Base-by-base conservation (phyloP, 331 rosid species). In the Prunus yedoensis region DNA sequence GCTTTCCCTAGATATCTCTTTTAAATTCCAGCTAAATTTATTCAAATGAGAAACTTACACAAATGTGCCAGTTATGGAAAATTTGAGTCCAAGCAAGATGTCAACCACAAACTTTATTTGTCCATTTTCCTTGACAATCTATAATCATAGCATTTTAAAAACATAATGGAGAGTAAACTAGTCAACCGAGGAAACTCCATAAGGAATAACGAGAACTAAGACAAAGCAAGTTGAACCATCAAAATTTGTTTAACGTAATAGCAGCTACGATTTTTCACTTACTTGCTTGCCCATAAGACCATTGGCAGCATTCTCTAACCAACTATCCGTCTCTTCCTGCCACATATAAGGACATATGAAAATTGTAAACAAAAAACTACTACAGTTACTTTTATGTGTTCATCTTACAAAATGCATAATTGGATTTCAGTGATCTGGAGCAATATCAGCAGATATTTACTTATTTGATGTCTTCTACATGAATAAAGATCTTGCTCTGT, bases 221-320 rank as follows among this genome's bases (percentile, higher is more conserved):
- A 20, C 12, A 14, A 15, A 46, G 12, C 32, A 13, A 4, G 32
- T 38, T 57, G 17, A 27, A 79, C 2, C 27, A 25, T 51, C 21
- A 21, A 1, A 25, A 57, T 45, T 1, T 27, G 50, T 23, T 35
- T 41, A 18, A 74, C 17, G 3, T 3, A 8, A 53, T 54, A 41
- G 41, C 12, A 20, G 18, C 50, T 30, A 54, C 38, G 5, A 46
- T 4, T 50, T 73, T 61, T 23, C 0, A 38, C 47, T 54, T 53
- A 82, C 97, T 94, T 94, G 97, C 77, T 77, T 85, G 14, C 99
- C 99, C 96, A 87, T 92, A 59, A 92, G 91, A 38, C 99, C 97
- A 79, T 92, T 94, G 65, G 89, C 97, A 38, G 96, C 99, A 81
- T 94, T 92, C 90, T 94, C 97, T 50, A 94, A 52, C 97, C 96